Percentiles rank a stretch among this genome's conserved stretches.
Evolutionary conservation across 495 filamentous ascomycete genomes (phyloP).

Genomic region (Chaetomium tenue): DNA sequence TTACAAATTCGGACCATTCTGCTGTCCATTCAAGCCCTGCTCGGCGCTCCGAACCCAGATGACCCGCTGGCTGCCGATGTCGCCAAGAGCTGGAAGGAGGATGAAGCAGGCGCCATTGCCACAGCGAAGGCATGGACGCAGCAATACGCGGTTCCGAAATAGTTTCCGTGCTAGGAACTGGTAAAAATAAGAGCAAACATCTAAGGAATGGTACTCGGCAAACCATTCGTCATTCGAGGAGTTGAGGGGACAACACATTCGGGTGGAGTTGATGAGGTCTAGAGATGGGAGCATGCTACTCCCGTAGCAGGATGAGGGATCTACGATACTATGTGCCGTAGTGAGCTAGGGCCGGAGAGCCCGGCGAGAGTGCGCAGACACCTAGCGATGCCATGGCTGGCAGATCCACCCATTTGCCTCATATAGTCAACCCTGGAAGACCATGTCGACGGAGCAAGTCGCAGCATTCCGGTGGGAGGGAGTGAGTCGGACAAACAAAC

Average conservation of each 20-base stretch:
- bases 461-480: background rate
- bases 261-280: slow-evolving; percentile 2
- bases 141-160: slow-evolving; percentile 58
- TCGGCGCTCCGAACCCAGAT: slow-evolving; percentile 95
- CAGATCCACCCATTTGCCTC: background rate
- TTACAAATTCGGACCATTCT: slow-evolving; percentile 97
- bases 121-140: slow-evolving; percentile 87
- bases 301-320: slow-evolving; percentile 1
- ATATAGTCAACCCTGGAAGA: too few species aligned
- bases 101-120: slow-evolving; percentile 85
- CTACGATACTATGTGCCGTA: background rate
- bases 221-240: background rate
- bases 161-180: background rate
- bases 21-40: slow-evolving; percentile 92
- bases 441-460: background rate
- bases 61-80: slow-evolving; percentile 96
- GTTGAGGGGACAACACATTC: background rate
- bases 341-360: background rate
- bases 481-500: background rate
- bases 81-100: slow-evolving; percentile 96
- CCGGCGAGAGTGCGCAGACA: background rate
- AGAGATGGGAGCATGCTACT: background rate
- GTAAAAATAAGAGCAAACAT: background rate
- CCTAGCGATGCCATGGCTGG: too few species aligned
- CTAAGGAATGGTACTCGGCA: background rate